Evolutionary conservation across 495 filamentous ascomycete species (phyloP), one percentile per base, ranked within the genome.

Genomic region (Annulohypoxylon moriforme): DNA sequence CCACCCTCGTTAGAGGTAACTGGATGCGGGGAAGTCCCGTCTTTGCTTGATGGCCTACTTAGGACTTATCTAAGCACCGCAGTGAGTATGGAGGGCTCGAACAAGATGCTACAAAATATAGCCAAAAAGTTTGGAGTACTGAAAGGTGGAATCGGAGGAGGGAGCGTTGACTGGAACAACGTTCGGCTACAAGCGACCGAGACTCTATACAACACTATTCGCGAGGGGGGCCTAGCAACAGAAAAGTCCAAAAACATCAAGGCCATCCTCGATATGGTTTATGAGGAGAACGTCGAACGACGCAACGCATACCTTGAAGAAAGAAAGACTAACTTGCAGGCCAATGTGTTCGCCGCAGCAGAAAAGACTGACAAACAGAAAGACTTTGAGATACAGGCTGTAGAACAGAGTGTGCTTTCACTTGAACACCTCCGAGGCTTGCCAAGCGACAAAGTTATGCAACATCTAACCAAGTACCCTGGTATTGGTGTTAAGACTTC

Each of bases 401-500:
- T 69, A 1, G 70, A 77, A 10, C 62, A 64, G 2, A 57, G 81
- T n/a, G 57, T 79, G 3, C 77, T 83, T 16, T 91, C 91, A 0
- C 86, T 98, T 13, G 92, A 98, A 67, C 89, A 97, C 77, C 80
- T 97, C 14, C 92, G 92, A 68, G 81, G 81, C 13, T 80, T 96
- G 60, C 77, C 81, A 18, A 89, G 86, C 11, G 85, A 92, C 16
- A 86, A 93, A 25, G 93, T 89, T 0, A 91, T 97, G 86, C 80
- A 81, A 8, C 88, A 90, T 61, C 84, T 98, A 36, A 86, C 89
- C 55, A 90, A 86, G 60, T 96, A 90, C 49, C 91, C 91, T 2
- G 96, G 95, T 3, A 92, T 98, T 65, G 96, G 94, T 0, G 89
- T 93, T 59, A 99, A 99, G 81, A 97, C 94, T 0, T 92, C 94